phyloP scores from a whole-genome alignment of 2,329 filamentous ascomycete species.

The Zymoseptoria tritici region DNA sequence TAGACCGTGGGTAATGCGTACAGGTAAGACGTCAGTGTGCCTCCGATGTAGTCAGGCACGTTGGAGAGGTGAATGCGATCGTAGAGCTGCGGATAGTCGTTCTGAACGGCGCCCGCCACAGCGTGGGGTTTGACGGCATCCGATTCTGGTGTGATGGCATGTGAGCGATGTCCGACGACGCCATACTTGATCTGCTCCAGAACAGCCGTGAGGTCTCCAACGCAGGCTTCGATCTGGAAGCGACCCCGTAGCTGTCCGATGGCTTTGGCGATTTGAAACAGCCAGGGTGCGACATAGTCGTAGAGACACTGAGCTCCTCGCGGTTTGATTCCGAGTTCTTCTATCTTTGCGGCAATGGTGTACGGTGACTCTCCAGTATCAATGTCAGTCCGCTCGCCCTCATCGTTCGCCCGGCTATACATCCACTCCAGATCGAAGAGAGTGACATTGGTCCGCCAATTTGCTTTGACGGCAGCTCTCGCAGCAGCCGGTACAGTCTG shows the following conservation, averaged over 20 bases:
- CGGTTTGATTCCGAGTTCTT: not conserved
- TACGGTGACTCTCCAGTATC: not conserved
- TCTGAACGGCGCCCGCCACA: not conserved
- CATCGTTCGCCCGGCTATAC: not conserved
- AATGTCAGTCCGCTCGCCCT: not conserved
- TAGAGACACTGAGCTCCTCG: not conserved
- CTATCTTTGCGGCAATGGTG: not conserved
- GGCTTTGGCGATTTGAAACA: not conserved
- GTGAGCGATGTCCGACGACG: constrained; percentile 1
- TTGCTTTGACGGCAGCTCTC: not conserved
- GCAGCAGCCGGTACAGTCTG: not conserved
- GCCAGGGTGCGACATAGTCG: not conserved
- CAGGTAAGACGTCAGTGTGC: constrained; percentile 3
- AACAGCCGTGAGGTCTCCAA: constrained; percentile 7
- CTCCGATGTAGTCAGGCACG: constrained; percentile 10
- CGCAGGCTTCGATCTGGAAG: constrained; percentile 2
- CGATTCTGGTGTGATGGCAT: not conserved
- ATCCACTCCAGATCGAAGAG: constrained; percentile 9
- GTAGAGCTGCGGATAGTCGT: constrained; percentile 4
- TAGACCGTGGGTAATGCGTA: constrained; percentile 4
- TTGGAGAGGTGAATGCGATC: constrained; percentile 11
- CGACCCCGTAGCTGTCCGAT: not conserved
- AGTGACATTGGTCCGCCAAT: constrained; percentile 6
- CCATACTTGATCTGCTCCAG: constrained; percentile 9
- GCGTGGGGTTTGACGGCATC: not conserved